Base-by-base conservation (phyloP, 306 rosid species). In the Astragalus membranaceus region DNA sequence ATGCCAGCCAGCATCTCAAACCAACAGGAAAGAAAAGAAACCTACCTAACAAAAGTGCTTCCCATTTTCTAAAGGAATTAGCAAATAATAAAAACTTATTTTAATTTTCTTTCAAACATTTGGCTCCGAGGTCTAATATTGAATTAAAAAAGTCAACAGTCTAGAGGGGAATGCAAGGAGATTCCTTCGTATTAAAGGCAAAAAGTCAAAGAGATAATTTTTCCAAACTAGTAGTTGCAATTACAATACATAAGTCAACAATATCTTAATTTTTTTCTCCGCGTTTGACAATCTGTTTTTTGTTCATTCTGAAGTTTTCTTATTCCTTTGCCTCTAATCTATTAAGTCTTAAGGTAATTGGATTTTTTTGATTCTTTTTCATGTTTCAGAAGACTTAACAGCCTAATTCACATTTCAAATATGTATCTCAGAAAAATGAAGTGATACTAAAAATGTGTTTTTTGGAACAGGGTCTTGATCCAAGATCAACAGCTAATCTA, bases 381-480 rank as follows among this genome's bases (percentile, higher is more conserved):
- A n/a, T n/a, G n/a, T n/a, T n/a, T n/a, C n/a, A n/a, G n/a, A n/a
- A n/a, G n/a, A n/a, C n/a, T n/a, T n/a, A n/a, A n/a, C n/a, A n/a
- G n/a, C n/a, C n/a, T n/a, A n/a, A n/a, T n/a, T n/a, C n/a, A n/a
- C n/a, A n/a, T n/a, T n/a, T n/a, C n/a, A n/a, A n/a, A n/a, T n/a
- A n/a, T n/a, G n/a, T n/a, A n/a, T n/a, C n/a, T n/a, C n/a, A n/a
- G n/a, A n/a, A n/a, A n/a, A n/a, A 13, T 46, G n/a, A 23, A 11
- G 8, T 17, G 13, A 74, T 35, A 14, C 13, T 7, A 6, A 70
- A 6, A 2, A 14, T 7, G 3, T 16, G 12, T 4, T 17, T n/a
- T 58, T 67, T 36, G 49, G 23, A 48, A 72, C 93, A 92, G 96
- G 98, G 97, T 53, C 86, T 90, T 53, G 98, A 90, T 86, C 98